Percentiles rank a stretch among this genome's conserved stretches.
phyloP scores from a whole-genome alignment of 2,329 filamentous ascomycete species.

The Trichophyton simii region DNA sequence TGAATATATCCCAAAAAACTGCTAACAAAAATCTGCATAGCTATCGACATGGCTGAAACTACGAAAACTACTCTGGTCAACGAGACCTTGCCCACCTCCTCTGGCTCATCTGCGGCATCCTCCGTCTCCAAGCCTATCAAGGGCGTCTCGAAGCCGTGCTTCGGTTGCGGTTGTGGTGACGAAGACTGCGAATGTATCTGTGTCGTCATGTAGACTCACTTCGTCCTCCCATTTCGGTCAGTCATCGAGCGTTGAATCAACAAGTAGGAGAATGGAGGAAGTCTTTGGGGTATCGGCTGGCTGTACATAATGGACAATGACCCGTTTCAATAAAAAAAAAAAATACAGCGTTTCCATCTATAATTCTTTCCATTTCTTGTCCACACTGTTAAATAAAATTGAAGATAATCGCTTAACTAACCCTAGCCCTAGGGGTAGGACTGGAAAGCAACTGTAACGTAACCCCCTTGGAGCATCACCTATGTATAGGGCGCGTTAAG shows the following conservation, averaged over 20 bases:
- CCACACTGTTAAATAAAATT: too few relatives aligned
- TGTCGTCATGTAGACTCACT: conserved; percentile 24
- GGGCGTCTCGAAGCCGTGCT: conserved; percentile 28
- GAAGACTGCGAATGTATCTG: conserved; percentile 33
- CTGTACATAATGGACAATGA: too few relatives aligned
- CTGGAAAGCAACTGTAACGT: too few relatives aligned
- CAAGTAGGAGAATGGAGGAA: not conserved
- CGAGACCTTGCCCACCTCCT: conserved; percentile 24
- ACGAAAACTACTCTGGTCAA: conserved; percentile 17
- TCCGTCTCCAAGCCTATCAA: conserved; percentile 30
- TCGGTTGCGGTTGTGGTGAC: conserved; percentile 31
- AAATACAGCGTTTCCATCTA: too few relatives aligned
- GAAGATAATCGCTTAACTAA: too few relatives aligned
- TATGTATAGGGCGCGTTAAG: too few relatives aligned
- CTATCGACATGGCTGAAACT: conserved; percentile 5
- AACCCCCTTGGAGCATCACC: too few relatives aligned
- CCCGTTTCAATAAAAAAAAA: too few relatives aligned
- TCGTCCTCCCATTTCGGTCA: not conserved
- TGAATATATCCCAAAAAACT: too few relatives aligned
- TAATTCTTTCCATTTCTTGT: too few relatives aligned
- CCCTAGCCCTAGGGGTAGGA: too few relatives aligned
- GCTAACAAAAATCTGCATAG: too few relatives aligned
- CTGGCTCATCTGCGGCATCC: conserved; percentile 21
- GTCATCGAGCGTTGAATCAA: not conserved
- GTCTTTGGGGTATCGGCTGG: not conserved